Conservation (phyloP, 108 stramenopile species). For the Epipyxis sp. region DNA sequence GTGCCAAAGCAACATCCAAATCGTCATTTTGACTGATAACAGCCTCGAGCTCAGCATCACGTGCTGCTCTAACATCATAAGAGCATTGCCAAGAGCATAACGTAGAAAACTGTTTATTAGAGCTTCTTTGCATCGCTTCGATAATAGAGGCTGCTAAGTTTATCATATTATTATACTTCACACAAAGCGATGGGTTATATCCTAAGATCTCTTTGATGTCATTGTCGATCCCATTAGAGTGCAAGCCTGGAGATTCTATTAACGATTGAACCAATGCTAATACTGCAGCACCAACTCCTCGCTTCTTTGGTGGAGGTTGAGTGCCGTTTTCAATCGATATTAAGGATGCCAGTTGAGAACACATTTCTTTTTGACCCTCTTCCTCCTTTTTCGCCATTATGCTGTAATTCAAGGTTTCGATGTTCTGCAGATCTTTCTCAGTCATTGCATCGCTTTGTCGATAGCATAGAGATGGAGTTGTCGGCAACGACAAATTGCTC, state of each 20-base stretch:
- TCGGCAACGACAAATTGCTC: no score
- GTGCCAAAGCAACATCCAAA: not conserved
- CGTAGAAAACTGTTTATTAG: not conserved
- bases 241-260: not conserved
- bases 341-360: no score
- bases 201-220: not conserved
- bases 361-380: no score
- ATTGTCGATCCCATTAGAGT: not conserved
- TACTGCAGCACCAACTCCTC: not conserved
- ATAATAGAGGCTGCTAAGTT: not conserved
- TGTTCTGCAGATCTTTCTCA: no score
- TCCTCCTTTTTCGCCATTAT: no score
- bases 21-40: not conserved
- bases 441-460: no score
- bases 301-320: not conserved
- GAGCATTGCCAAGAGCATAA: not conserved
- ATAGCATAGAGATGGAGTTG: no score
- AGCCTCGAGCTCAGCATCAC: not conserved
- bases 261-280: constrained; percentile 9
- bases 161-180: not conserved
- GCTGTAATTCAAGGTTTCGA: no score
- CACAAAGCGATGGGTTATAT: not conserved
- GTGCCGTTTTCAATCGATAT: not conserved
- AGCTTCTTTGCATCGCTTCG: not conserved
- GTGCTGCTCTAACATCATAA: not conserved